Percentiles rank a stretch among this genome's conserved stretches.
Evolutionary conservation across 352 stramenopile genomes (phyloP).

Genomic region (Pythium pyrilobum): DNA sequence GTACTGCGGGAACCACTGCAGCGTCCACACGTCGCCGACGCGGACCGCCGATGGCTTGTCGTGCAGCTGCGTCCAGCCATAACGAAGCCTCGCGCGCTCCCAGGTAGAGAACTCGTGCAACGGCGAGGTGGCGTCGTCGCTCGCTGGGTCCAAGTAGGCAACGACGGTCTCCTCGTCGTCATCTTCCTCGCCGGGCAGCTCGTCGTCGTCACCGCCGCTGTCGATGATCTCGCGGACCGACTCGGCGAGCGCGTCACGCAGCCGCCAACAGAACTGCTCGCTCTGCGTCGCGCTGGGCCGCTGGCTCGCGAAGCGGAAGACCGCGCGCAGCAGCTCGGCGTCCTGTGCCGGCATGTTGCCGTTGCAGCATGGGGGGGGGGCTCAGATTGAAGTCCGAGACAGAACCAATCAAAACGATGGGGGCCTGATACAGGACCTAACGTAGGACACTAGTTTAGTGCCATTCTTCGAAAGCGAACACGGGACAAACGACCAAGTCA

Average conservation of each 20-base stretch:
- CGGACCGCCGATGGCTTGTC: neutral
- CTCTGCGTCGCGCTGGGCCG: constrained; percentile 29
- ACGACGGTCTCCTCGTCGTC: constrained; percentile 4
- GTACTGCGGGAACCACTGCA: constrained; percentile 45
- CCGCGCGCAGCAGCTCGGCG: constrained; percentile 19
- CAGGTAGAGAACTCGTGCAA: no score
- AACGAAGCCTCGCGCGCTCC: constrained; percentile 20
- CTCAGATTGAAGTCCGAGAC: no score
- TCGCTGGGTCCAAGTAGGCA: constrained; percentile 19
- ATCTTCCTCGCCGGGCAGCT: neutral
- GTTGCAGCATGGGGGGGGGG: no score
- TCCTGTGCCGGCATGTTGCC: no score
- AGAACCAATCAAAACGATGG: no score
- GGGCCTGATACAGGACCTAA: no score
- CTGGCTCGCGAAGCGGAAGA: constrained; percentile 47
- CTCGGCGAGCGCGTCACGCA: constrained; percentile 18
- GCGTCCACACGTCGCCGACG: constrained; percentile 2
- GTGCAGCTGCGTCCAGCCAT: constrained; percentile 1
- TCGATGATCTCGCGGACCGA: constrained; percentile 15
- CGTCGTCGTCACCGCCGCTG: neutral
- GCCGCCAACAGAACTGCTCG: constrained; percentile 12
- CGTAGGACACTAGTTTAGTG: neutral
- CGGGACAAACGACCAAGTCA: neutral
- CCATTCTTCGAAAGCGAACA: neutral
- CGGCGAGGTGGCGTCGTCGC: constrained; percentile 10